Conservation (phyloP, 2,329 filamentous ascomycete species). For the Aspergillus alliaceus region DNA sequence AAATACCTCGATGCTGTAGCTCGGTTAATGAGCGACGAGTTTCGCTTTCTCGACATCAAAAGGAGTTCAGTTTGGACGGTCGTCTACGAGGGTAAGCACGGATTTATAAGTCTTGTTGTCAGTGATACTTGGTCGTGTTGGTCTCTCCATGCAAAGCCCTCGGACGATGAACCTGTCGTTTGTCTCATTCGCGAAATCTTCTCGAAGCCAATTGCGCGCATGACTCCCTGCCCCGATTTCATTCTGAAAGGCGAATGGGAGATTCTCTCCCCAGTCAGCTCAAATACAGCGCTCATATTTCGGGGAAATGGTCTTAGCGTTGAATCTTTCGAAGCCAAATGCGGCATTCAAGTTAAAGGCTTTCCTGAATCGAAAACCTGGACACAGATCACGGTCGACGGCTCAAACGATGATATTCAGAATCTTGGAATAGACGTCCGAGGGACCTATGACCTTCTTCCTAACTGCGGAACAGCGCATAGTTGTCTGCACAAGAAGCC, state of each 20-base stretch:
- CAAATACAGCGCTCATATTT: slow-evolving; percentile 35
- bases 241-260: slow-evolving; percentile 47
- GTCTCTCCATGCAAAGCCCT: slow-evolving; percentile 50
- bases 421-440: slow-evolving; percentile 41
- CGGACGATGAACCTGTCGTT: slow-evolving; percentile 36
- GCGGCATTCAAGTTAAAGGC: slow-evolving; percentile 40
- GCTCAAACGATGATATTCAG: slow-evolving; percentile 26
- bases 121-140: slow-evolving; percentile 39
- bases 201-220: slow-evolving; percentile 49
- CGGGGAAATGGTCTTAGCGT: slow-evolving; percentile 32
- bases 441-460: slow-evolving; percentile 54
- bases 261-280: slow-evolving; percentile 42
- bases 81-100: slow-evolving; percentile 26
- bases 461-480: slow-evolving; percentile 58
- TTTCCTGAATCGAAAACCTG: slow-evolving; percentile 47
- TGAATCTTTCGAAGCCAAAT: slow-evolving; percentile 39
- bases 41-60: slow-evolving; percentile 30
- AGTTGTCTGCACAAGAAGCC: slow-evolving; percentile 54
- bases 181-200: slow-evolving; percentile 45
- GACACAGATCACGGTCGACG: slow-evolving; percentile 41
- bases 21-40: slow-evolving; percentile 25
- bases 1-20: slow-evolving; percentile 33
- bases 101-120: slow-evolving; percentile 29
- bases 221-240: slow-evolving; percentile 34
- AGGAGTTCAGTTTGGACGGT: slow-evolving; percentile 34